These are phyloP conservation scores for Starmerella ratchasimensis DNA, from an alignment of 805 yeast species.

Conservation along the genomic window DNA sequence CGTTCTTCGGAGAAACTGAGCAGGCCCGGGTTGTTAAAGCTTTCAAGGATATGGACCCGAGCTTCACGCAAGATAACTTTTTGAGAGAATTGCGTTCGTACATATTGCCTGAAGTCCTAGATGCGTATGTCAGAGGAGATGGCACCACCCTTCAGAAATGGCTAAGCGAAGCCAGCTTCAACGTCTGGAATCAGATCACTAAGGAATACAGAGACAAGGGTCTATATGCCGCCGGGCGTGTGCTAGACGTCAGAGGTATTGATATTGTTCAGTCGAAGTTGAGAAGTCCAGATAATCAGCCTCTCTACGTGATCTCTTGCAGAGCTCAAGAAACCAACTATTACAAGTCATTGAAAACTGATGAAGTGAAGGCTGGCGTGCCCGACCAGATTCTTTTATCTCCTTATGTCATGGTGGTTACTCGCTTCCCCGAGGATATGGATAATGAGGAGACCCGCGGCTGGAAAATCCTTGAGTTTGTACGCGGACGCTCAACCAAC, in stretches of 20 bases:
- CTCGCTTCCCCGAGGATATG: slow-evolving; percentile 84
- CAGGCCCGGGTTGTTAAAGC: slow-evolving; percentile 79
- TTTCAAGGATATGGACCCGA: slow-evolving; percentile 81
- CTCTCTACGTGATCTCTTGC: slow-evolving; percentile 85
- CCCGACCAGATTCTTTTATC: slow-evolving; percentile 85
- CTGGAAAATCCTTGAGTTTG: slow-evolving; percentile 91
- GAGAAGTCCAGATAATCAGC: slow-evolving; percentile 80
- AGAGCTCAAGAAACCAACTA: slow-evolving; percentile 92
- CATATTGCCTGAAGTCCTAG: slow-evolving; percentile 87
- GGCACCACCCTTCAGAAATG: slow-evolving; percentile 68
- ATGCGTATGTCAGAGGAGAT: slow-evolving; percentile 89
- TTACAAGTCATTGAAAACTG: slow-evolving; percentile 79
- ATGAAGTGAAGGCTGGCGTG: slow-evolving; percentile 89
- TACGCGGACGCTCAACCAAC: slow-evolving; percentile 80
- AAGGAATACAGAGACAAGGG: slow-evolving; percentile 88
- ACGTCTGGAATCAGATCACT: slow-evolving; percentile 85
- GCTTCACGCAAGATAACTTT: slow-evolving; percentile 66
- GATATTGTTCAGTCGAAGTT: slow-evolving; percentile 80
- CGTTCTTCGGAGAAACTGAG: slow-evolving; percentile 92
- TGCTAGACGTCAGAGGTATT: slow-evolving; percentile 88
- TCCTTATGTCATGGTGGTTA: slow-evolving; percentile 91
- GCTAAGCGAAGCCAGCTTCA: slow-evolving; percentile 94
- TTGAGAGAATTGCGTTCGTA: slow-evolving; percentile 74
- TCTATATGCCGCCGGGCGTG: slow-evolving; percentile 76
- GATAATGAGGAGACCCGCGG: slow-evolving; percentile 88